Base-by-base conservation (phyloP, 768 basidiomycete species). In the Trametes cubensis region DNA sequence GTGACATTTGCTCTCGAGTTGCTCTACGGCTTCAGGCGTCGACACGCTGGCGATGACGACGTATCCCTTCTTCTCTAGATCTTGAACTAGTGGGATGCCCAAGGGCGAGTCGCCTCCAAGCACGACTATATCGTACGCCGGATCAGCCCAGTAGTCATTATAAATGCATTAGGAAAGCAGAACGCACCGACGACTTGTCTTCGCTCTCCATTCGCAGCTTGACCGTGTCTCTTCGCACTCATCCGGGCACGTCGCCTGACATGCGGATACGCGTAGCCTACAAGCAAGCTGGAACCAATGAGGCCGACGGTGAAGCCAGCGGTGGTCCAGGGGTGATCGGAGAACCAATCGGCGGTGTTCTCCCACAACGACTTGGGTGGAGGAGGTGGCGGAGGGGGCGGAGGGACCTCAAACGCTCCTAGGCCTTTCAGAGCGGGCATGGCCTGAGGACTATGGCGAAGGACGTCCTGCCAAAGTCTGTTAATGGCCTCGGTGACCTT, bases 31-130 rank as follows among this genome's bases (percentile, higher is more conserved):
- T 56, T 87, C 86, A 0, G 87, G 82, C 6, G 82, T 85, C 0
- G 85, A 77, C 18, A 94, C 93, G 62, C 89, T 94, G 4, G 87
- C 80, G 64, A 95, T 85, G 40, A 95, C 88, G 67, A 94, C 89
- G 69, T 89, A 95, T 0, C 91, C 93, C 62, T 86, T 83, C 69
- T 79, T 81, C 75, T 94, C 91, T 47, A 95, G 78, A 55, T 88
- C 87, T 48, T 83, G 69, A 55, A 94, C 86, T 44, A 95, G 74
- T 8, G 90, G 85, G n/a, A 86, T 78, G 7, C 85, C 92, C 53
- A 87, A 77, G 0, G 88, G 83, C 20, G 82, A 81, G 69, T 95
- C 94, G 10, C 88, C 94, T 26, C 94, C 94, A 42, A 94, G 81
- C 26, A 94, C 81, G 40, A 94, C 91, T 92, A 65, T 21, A 68